Evolutionary conservation across 2,329 filamentous ascomycete genomes (phyloP).

Genomic region (Diaporthe australafricana): DNA sequence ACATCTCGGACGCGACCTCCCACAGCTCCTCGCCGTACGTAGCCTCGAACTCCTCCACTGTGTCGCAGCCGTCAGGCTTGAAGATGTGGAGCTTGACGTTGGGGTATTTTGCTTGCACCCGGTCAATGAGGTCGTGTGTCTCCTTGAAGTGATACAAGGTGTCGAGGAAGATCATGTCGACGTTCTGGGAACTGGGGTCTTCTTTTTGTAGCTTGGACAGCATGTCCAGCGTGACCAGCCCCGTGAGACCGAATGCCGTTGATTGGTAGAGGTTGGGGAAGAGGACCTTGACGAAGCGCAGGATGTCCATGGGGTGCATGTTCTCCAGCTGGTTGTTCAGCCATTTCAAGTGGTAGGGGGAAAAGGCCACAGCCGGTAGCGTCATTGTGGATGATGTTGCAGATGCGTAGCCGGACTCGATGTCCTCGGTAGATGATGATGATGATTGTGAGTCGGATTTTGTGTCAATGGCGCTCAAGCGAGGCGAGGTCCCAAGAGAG

Average conservation of each 20-base stretch:
- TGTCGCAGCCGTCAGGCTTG: slow-evolving; percentile 83
- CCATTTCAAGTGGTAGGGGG: slow-evolving; percentile 87
- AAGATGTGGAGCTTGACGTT: slow-evolving; percentile 87
- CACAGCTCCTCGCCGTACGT: slow-evolving; percentile 87
- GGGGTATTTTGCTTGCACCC: slow-evolving; percentile 81
- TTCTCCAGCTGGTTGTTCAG: slow-evolving; percentile 90
- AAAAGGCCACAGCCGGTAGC: slow-evolving; percentile 85
- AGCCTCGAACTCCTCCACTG: slow-evolving; percentile 80
- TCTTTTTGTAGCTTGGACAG: slow-evolving; percentile 78
- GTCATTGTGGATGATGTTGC: slow-evolving; percentile 68
- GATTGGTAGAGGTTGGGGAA: slow-evolving; percentile 92
- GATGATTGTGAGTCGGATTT: slow-evolving; percentile 50
- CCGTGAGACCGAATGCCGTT: slow-evolving; percentile 84
- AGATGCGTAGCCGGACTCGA: slow-evolving; percentile 90
- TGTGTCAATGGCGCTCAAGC: slow-evolving; percentile 48
- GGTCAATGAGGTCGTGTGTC: slow-evolving; percentile 79
- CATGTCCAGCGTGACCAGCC: slow-evolving; percentile 87
- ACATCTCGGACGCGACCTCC: slow-evolving; percentile 86
- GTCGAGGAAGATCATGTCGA: slow-evolving; percentile 84
- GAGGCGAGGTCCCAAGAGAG: slow-evolving; percentile 54
- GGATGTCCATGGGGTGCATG: slow-evolving; percentile 89
- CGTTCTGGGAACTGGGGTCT: slow-evolving; percentile 60
- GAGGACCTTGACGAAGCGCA: slow-evolving; percentile 91
- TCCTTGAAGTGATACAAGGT: slow-evolving; percentile 86
- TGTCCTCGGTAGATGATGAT: slow-evolving; percentile 49